Evolutionary conservation across 306 rosid species (phyloP).

Genomic region (Alnus glutinosa): DNA sequence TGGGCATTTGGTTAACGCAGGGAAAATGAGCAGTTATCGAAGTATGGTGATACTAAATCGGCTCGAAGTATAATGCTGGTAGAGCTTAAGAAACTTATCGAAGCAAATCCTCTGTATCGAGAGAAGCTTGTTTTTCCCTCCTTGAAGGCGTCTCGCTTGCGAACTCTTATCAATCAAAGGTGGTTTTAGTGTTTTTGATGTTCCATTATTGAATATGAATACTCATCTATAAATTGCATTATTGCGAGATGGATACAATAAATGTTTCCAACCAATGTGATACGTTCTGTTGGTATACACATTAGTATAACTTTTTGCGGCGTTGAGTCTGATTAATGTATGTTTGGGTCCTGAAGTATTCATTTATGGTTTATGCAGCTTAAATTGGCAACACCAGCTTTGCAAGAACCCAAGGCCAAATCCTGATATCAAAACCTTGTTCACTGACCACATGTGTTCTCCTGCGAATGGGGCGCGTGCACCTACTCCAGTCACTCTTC

Average conservation of each 20-base stretch:
- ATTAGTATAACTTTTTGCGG: not conserved
- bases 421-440: conserved; percentile 82
- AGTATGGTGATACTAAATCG: conserved; percentile 79
- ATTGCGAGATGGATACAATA: not conserved
- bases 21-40: conserved; percentile 82
- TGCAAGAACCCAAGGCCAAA: conserved; percentile 76
- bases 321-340: conserved; percentile 17
- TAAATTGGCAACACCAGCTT: conserved; percentile 95
- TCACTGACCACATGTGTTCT: conserved; percentile 70
- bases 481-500: conserved; percentile 72
- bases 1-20: conserved; percentile 39
- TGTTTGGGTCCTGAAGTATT: conserved; percentile 20
- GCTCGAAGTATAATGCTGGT: conserved; percentile 80
- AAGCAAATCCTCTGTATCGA: conserved; percentile 78
- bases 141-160: conserved; percentile 66
- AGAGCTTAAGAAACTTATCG: conserved; percentile 79
- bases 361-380: conserved; percentile 48
- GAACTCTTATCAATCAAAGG: conserved; percentile 89
- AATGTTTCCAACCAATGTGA: not conserved
- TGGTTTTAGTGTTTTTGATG: conserved; percentile 16
- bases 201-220: not conserved
- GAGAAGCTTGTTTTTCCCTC: conserved; percentile 75
- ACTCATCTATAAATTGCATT: not conserved
- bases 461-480: conserved; percentile 68
- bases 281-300: not conserved